Base-by-base conservation (phyloP, 352 stramenopile species). In the Pythium apleroticum region DNA sequence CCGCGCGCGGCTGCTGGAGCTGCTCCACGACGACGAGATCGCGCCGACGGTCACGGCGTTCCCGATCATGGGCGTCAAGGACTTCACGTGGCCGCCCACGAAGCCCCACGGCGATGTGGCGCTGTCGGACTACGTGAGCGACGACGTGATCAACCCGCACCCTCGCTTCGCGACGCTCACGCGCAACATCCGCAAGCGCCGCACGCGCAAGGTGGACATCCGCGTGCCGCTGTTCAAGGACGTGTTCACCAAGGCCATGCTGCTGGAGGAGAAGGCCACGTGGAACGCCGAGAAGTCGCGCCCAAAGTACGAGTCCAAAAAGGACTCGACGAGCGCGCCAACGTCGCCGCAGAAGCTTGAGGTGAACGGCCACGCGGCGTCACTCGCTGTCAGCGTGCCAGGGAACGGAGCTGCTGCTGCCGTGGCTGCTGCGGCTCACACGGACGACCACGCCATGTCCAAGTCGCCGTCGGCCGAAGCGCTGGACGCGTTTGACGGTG, bases 131-230 rank as follows among this genome's bases (percentile, higher is more conserved):
- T 99, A 99, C 69, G 86, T 99, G 59, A 96, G 97, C 49, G 98
- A 99, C 76, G 81, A 73, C 15, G 93, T 99, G 31, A 99, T 99
- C 71, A 99, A 99, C 78, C 97, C 97, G 53, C 98, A 99, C 79
- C 98, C 98, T 60, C 87, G 98, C 4, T 99, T 99, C 73, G 85
- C 95, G 43, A 98, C 98, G 17, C 80, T 99, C 30, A 99, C 96
- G 63, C 85, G 90, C 45, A 99, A 99, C 83, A 99, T 99, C 75
- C 91, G 98, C 60, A 89, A 98, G 72, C 92, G 98, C 64, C 83
- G 86, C 35, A 91, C 77, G 8, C 73, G 86, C 50, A 92, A 92
- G 54, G 85, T 96, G 35, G 86, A 96, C 71, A 96, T 96, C 61
- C 86, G 88, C 55, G 88, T 96, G 27, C 88, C 88, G 37, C 71